Evolutionary conservation across 495 filamentous ascomycete genomes (phyloP).

Genomic region (Talaromyces borbonicus): DNA sequence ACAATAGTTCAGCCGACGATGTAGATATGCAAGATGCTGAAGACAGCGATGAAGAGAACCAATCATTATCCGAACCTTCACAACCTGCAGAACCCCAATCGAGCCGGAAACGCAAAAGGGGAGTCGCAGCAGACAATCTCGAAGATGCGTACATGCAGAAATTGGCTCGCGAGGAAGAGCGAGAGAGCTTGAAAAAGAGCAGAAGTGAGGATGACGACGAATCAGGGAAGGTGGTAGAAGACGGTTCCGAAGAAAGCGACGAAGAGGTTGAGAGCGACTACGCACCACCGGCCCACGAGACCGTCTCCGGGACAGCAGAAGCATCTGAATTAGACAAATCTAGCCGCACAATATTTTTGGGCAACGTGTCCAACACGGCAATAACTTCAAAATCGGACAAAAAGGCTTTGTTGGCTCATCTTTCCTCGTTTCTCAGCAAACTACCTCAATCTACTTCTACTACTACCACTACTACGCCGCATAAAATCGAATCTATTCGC

Average conservation of each 20-base stretch:
- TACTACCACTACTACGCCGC: too few species aligned
- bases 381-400: slow-evolving; percentile 72
- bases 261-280: slow-evolving; percentile 10
- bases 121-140: slow-evolving; percentile 55
- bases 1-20: slow-evolving; percentile 16
- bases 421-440: slow-evolving; percentile 42
- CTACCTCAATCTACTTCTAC: slow-evolving; percentile 35
- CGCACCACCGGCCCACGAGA: slow-evolving; percentile 48
- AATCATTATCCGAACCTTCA: slow-evolving; percentile 22
- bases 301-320: slow-evolving; percentile 27
- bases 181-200: too few species aligned
- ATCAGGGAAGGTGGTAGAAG: slow-evolving; percentile 13
- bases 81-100: slow-evolving; percentile 22
- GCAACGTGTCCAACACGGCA: slow-evolving; percentile 75
- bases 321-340: slow-evolving; percentile 68
- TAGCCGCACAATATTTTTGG: slow-evolving; percentile 82
- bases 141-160: slow-evolving; percentile 74
- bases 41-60: slow-evolving; percentile 25
- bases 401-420: slow-evolving; percentile 63
- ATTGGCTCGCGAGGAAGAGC: slow-evolving; percentile 49
- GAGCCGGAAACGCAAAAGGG: slow-evolving; percentile 70
- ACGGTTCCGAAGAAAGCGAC: slow-evolving; percentile 11
- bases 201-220: slow-evolving; percentile 30
- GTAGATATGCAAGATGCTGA: slow-evolving; percentile 37
- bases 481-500: slow-evolving; percentile 78